Evolutionary conservation across 1,139 yeast genomes (phyloP).

Genomic region (Saccharomyces hybrid): DNA sequence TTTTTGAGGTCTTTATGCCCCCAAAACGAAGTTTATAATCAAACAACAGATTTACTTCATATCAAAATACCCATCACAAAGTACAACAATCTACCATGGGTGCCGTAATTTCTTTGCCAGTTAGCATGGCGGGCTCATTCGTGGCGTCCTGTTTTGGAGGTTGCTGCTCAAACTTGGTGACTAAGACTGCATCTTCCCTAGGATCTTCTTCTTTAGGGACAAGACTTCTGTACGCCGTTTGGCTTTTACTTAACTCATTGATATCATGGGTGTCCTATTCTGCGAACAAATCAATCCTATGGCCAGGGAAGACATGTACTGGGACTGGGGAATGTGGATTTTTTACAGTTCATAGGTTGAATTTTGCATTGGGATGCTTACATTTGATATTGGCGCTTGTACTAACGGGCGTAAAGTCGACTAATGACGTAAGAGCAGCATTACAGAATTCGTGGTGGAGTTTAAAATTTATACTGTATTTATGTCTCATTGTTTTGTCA

Average conservation of each 20-base stretch:
- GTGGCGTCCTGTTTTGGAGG: slow-evolving; percentile 81
- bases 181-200: slow-evolving; percentile 40
- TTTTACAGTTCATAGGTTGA: slow-evolving; percentile 84
- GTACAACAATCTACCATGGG: slow-evolving; percentile 49
- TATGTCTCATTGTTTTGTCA: slow-evolving; percentile 48
- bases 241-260: slow-evolving; percentile 69
- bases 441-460: slow-evolving; percentile 93
- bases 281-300: slow-evolving; percentile 68
- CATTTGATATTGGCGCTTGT: slow-evolving; percentile 66
- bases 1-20: not conserved
- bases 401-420: slow-evolving; percentile 67
- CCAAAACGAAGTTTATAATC: not conserved
- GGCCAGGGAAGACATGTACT: slow-evolving; percentile 71
- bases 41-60: not conserved
- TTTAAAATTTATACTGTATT: slow-evolving; percentile 57
- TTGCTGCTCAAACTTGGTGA: slow-evolving; percentile 65
- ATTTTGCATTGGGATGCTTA: slow-evolving; percentile 75
- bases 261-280: slow-evolving; percentile 81
- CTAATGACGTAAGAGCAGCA: slow-evolving; percentile 69
- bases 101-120: slow-evolving; percentile 62
- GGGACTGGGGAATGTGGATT: slow-evolving; percentile 84
- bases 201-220: slow-evolving; percentile 71
- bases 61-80: not conserved
- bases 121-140: slow-evolving; percentile 56
- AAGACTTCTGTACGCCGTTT: slow-evolving; percentile 74